Percentiles rank a stretch among this genome's conserved stretches.
phyloP scores from a whole-genome alignment of 306 rosid species.

The Cajanus cajan region DNA sequence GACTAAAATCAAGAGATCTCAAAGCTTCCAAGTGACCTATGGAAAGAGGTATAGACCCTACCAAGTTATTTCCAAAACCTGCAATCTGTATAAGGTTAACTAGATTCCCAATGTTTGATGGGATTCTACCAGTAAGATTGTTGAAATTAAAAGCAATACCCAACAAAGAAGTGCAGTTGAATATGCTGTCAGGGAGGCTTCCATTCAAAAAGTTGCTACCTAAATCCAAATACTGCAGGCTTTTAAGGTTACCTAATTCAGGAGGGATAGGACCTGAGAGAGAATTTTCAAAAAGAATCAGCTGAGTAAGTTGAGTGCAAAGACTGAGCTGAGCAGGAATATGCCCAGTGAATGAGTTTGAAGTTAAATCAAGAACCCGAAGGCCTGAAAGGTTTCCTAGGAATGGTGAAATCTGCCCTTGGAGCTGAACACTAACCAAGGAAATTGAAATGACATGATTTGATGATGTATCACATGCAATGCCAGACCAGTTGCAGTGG shows the following conservation, averaged over 20 bases:
- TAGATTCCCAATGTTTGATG: conserved; percentile 57
- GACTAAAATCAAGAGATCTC: conserved; percentile 58
- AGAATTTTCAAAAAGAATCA: conserved; percentile 46
- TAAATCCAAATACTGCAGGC: conserved; percentile 50
- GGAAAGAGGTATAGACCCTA: conserved; percentile 67
- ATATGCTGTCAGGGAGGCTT: conserved; percentile 67
- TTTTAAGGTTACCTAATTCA: conserved; percentile 52
- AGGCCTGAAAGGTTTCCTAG: conserved; percentile 76
- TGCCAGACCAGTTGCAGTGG: conserved; percentile 82
- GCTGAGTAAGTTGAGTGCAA: conserved; percentile 63
- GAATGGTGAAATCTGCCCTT: conserved; percentile 73
- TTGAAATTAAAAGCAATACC: conserved; percentile 45
- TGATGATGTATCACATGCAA: conserved; percentile 56
- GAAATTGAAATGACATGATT: conserved; percentile 56
- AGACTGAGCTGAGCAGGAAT: conserved; percentile 64
- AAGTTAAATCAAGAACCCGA: conserved; percentile 71
- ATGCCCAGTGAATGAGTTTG: conserved; percentile 61
- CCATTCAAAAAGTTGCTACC: conserved; percentile 55
- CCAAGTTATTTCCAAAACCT: conserved; percentile 51
- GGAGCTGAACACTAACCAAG: conserved; percentile 48
- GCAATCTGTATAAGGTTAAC: conserved; percentile 42
- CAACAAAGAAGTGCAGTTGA: conserved; percentile 63
- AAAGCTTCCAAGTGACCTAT: conserved; percentile 54
- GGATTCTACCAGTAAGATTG: conserved; percentile 64
- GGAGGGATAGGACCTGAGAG: conserved; percentile 69